These are phyloP conservation scores for Leishmania turanica DNA, from an alignment of 208 protist species.

Conservation along the genomic window DNA sequence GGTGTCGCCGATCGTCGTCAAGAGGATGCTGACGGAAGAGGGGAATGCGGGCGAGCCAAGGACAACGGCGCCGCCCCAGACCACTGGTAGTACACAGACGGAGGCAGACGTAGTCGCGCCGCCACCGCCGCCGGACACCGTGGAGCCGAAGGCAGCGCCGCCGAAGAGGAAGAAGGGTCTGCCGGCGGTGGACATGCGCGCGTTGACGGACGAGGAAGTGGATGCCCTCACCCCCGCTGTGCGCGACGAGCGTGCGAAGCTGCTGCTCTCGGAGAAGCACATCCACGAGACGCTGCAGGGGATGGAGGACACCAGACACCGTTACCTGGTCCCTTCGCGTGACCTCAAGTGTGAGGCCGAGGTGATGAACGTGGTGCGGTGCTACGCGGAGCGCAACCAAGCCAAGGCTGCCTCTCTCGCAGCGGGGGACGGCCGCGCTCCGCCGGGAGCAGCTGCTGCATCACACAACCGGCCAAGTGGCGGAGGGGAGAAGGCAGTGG, in stretches of 20 bases:
- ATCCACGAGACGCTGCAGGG: constrained; percentile 68
- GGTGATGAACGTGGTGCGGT: constrained; percentile 58
- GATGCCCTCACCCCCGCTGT: constrained; percentile 45
- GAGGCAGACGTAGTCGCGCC: constrained; percentile 6
- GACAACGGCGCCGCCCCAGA: constrained; percentile 2
- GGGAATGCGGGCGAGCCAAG: neutral
- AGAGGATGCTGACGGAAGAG: neutral
- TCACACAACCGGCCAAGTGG: neutral
- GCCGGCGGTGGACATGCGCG: constrained; percentile 45
- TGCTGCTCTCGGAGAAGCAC: constrained; percentile 60
- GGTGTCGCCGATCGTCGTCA: constrained; percentile 40
- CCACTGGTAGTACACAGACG: constrained; percentile 13
- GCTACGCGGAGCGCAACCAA: constrained; percentile 58
- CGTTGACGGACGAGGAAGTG: constrained; percentile 44
- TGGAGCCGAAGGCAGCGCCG: constrained; percentile 8
- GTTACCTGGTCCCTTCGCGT: constrained; percentile 66
- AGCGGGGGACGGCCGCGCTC: neutral
- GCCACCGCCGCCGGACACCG: constrained; percentile 5
- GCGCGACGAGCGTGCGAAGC: constrained; percentile 55
- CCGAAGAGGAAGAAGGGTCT: constrained; percentile 45
- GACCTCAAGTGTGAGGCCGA: constrained; percentile 63
- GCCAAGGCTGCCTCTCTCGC: constrained; percentile 2
- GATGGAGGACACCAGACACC: constrained; percentile 77
- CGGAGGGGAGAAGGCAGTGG: constrained; percentile 12
- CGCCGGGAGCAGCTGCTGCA: neutral